Percentiles rank a stretch among this genome's conserved stretches.
Evolutionary conservation across 2,329 filamentous ascomycete species (phyloP).

Genomic region (Arthrinium puccinioides): DNA sequence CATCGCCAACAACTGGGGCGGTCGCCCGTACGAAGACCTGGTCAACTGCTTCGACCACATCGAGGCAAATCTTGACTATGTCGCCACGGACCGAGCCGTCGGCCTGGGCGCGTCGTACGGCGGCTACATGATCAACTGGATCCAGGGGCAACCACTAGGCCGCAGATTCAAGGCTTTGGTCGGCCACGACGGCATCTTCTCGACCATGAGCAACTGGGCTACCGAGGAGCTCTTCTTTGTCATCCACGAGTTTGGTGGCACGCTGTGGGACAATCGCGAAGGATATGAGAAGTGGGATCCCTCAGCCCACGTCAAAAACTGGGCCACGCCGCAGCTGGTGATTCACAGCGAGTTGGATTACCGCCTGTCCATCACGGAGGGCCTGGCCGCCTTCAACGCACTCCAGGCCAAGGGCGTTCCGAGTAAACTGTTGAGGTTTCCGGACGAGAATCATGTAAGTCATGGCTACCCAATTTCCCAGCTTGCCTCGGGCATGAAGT

Average conservation of each 20-base stretch:
- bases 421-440: slow-evolving; percentile 74
- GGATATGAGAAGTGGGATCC: slow-evolving; percentile 67
- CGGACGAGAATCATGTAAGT: slow-evolving; percentile 59
- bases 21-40: slow-evolving; percentile 75
- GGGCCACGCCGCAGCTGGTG: slow-evolving; percentile 78
- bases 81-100: slow-evolving; percentile 63
- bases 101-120: slow-evolving; percentile 70
- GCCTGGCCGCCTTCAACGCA: slow-evolving; percentile 78
- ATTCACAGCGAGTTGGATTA: slow-evolving; percentile 92
- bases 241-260: slow-evolving; percentile 58
- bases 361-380: slow-evolving; percentile 76
- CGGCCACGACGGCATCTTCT: slow-evolving; percentile 82
- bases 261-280: slow-evolving; percentile 53
- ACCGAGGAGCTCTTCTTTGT: slow-evolving; percentile 67
- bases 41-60: slow-evolving; percentile 73
- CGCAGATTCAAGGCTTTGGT: slow-evolving; percentile 83
- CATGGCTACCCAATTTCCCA: slow-evolving; percentile 1
- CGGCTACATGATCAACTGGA: slow-evolving; percentile 82
- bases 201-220: slow-evolving; percentile 56
- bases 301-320: slow-evolving; percentile 55
- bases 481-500: no score
- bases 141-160: slow-evolving; percentile 78
- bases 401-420: slow-evolving; percentile 69
- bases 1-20: slow-evolving; percentile 78
- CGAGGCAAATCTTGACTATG: slow-evolving; percentile 54